A percentile compares a stretch with the other conserved stretches of the same genome.
phyloP scores from a whole-genome alignment of 2,329 filamentous ascomycete species.

The Metarhizium album region DNA sequence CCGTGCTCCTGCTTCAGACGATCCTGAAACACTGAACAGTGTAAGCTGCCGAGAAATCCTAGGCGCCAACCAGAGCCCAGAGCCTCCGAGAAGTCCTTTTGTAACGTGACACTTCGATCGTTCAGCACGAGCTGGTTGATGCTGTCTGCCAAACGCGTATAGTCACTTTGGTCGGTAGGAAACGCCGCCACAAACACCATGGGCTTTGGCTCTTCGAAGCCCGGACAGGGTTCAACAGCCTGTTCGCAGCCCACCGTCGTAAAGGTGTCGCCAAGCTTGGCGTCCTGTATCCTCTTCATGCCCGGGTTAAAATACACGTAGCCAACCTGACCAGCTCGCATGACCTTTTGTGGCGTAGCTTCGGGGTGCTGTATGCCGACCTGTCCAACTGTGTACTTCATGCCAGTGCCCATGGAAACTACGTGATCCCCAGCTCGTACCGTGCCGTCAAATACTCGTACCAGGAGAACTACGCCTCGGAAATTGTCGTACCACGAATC shows the following conservation, averaged over 20 bases:
- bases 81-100: slow-evolving; percentile 90
- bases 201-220: slow-evolving; percentile 93
- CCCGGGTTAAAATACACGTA: slow-evolving; percentile 97
- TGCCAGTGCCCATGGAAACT: slow-evolving; percentile 76
- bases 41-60: slow-evolving; percentile 89
- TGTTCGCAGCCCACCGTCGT: slow-evolving; percentile 71
- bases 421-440: slow-evolving; percentile 75
- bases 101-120: slow-evolving; percentile 85
- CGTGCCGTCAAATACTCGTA: slow-evolving; percentile 81
- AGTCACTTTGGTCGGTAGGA: slow-evolving; percentile 82
- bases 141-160: slow-evolving; percentile 79
- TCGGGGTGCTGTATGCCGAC: slow-evolving; percentile 94
- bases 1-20: slow-evolving; percentile 89
- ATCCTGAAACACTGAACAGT: slow-evolving; percentile 99
- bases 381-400: slow-evolving; percentile 88
- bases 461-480: slow-evolving; percentile 82
- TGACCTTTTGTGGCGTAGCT: slow-evolving; percentile 65
- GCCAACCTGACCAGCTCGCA: slow-evolving; percentile 88
- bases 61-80: slow-evolving; percentile 88
- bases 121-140: slow-evolving; percentile 91
- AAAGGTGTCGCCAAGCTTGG: slow-evolving; percentile 91
- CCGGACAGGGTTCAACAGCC: slow-evolving; percentile 68
- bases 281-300: slow-evolving; percentile 94
- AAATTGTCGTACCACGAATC: slow-evolving; percentile 99
- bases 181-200: slow-evolving; percentile 99